phyloP scores from a whole-genome alignment of 2,329 filamentous ascomycete genomes.

The Grosmannia huntii region DNA sequence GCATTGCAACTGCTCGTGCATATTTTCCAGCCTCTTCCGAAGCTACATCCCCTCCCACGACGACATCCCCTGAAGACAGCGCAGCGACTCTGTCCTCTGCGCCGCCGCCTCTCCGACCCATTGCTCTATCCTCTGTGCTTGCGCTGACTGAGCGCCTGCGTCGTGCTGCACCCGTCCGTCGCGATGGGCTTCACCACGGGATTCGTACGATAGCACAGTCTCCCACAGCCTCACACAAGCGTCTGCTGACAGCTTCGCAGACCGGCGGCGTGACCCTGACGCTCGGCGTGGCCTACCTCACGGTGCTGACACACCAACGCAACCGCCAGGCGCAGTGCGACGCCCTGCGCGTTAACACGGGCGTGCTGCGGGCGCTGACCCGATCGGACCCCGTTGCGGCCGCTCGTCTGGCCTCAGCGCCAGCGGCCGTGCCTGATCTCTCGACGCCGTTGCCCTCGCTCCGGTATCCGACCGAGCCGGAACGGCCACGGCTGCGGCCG shows the following conservation, averaged over 20 bases:
- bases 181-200: slow-evolving; percentile 61
- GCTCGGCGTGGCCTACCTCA: slow-evolving; percentile 59
- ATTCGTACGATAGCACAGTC: slow-evolving; percentile 49
- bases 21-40: not conserved
- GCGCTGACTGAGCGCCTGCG: not conserved
- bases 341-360: slow-evolving; percentile 42
- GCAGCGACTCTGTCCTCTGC: not conserved
- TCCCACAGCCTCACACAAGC: not conserved
- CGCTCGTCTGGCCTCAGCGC: slow-evolving; percentile 6
- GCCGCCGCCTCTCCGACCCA: not conserved
- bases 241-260: slow-evolving; percentile 26
- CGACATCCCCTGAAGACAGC: not conserved
- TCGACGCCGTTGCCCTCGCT: slow-evolving; percentile 4
- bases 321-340: slow-evolving; percentile 49
- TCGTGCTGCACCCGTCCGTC: not conserved
- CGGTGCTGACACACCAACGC: slow-evolving; percentile 55
- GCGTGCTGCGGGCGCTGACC: slow-evolving; percentile 39
- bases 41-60: not conserved
- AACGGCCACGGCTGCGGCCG: slow-evolving; percentile 35
- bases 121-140: not conserved
- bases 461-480: not conserved
- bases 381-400: slow-evolving; percentile 25
- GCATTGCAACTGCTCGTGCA: not conserved
- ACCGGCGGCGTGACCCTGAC: slow-evolving; percentile 66
- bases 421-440: slow-evolving; percentile 19